These are phyloP conservation scores for Diaporthe caulivora DNA, from an alignment of 2,329 filamentous ascomycete genomes.

Conservation along the genomic window DNA sequence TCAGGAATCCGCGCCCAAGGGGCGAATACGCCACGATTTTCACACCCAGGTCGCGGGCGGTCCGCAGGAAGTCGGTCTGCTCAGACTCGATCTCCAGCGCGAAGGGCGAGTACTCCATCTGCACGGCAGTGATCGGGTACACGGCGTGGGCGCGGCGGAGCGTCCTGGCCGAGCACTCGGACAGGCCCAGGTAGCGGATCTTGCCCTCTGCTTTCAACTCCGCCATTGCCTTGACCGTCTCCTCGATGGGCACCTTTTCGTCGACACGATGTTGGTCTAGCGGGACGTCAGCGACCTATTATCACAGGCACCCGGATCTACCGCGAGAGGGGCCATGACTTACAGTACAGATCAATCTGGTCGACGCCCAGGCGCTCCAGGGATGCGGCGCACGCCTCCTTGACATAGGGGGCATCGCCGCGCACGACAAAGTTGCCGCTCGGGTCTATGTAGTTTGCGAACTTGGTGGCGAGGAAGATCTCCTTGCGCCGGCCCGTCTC, in stretches of 20 bases:
- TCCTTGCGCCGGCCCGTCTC: slow-evolving; percentile 55
- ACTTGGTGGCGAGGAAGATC: slow-evolving; percentile 60
- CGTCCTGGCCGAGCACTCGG: slow-evolving; percentile 58
- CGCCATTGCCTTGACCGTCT: slow-evolving; percentile 61
- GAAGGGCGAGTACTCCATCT: slow-evolving; percentile 67
- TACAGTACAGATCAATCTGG: slow-evolving; percentile 65
- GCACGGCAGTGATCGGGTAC: slow-evolving; percentile 60
- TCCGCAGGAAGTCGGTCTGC: slow-evolving; percentile 60
- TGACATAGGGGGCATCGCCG: slow-evolving; percentile 46
- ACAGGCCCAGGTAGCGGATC: slow-evolving; percentile 64
- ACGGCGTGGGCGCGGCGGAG: slow-evolving; percentile 62
- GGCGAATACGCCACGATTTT: slow-evolving; percentile 67
- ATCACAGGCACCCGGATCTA: neutral
- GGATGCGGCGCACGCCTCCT: slow-evolving; percentile 48
- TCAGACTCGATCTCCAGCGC: slow-evolving; percentile 69
- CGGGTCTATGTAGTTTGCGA: slow-evolving; percentile 44
- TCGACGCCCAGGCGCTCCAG: slow-evolving; percentile 61
- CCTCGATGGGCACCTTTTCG: slow-evolving; percentile 56
- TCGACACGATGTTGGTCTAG: slow-evolving; percentile 60
- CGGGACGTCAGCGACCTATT: neutral
- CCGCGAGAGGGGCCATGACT: slow-evolving; percentile 40
- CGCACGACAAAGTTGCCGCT: slow-evolving; percentile 40
- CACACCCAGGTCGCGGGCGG: slow-evolving; percentile 66
- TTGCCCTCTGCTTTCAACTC: slow-evolving; percentile 63
- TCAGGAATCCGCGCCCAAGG: slow-evolving; percentile 66